A percentile compares a stretch with the other conserved stretches of the same genome.
Evolutionary conservation across 1,139 yeast species (phyloP).

Genomic region (Pneumocystis canis): DNA sequence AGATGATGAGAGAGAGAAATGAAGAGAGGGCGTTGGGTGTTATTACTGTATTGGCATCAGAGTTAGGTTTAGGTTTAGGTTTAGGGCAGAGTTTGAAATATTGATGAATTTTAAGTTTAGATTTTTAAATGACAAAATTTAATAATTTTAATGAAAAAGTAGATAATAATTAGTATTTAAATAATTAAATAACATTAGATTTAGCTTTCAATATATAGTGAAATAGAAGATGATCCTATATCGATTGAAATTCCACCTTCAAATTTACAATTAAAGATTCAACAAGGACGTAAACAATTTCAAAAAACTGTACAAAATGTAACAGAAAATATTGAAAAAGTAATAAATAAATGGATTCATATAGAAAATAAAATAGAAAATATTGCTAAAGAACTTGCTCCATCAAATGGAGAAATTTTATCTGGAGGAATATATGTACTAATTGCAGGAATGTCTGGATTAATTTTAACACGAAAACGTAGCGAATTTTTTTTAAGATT

Average conservation of each 20-base stretch:
- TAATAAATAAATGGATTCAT: slow-evolving; percentile 7
- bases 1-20: too few relatives aligned
- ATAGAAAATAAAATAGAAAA: slow-evolving; percentile 8
- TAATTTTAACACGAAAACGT: slow-evolving; percentile 11
- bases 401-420: slow-evolving; percentile 6
- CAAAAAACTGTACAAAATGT: background rate
- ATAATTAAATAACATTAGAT: background rate
- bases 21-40: too few relatives aligned
- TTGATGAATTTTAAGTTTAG: too few relatives aligned
- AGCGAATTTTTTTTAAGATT: background rate
- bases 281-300: background rate
- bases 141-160: background rate
- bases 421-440: slow-evolving; percentile 12
- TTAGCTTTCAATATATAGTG: background rate
- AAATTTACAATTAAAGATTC: background rate
- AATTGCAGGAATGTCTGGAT: slow-evolving; percentile 11
- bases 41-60: too few relatives aligned
- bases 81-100: background rate
- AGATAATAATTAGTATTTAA: background rate
- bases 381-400: slow-evolving; percentile 7
- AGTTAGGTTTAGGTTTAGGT: background rate
- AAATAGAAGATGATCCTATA: background rate
- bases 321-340: background rate
- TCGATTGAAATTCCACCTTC: background rate
- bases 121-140: background rate